phyloP scores from a whole-genome alignment of 2,329 filamentous ascomycete genomes.

The Botrytis sinoallii region DNA sequence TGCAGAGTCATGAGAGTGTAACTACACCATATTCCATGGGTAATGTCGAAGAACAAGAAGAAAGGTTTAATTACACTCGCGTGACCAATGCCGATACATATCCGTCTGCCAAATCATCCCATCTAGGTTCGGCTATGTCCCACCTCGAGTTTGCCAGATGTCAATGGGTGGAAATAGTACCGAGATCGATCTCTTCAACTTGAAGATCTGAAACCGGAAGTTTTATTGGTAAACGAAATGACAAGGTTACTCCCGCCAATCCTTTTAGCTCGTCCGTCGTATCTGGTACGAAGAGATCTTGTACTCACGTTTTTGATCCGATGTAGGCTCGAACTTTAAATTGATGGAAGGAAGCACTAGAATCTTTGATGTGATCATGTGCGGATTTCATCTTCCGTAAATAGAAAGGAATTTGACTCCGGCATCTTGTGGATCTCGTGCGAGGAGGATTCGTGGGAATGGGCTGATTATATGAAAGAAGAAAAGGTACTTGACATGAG shows the following conservation, averaged over 20 bases:
- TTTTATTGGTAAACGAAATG: background rate
- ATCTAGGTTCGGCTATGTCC: background rate
- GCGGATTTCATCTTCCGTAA: background rate
- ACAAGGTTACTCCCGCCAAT: conserved; percentile 4
- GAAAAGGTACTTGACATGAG: background rate
- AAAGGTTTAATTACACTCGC: background rate
- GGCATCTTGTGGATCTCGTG: background rate
- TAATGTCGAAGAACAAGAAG: background rate
- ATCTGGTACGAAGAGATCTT: background rate
- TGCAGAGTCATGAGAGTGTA: background rate
- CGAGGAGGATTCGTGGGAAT: background rate
- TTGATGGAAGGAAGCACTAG: background rate
- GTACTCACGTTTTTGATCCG: background rate
- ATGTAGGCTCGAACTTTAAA: background rate
- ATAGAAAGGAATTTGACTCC: background rate
- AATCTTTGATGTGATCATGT: background rate
- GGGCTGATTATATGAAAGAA: background rate
- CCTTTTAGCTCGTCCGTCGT: background rate
- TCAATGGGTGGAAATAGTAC: background rate
- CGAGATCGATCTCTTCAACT: background rate
- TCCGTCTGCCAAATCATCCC: too few relatives aligned
- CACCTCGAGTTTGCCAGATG: background rate
- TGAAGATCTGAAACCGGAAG: background rate
- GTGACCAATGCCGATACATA: background rate
- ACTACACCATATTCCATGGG: background rate